Evolutionary conservation across 768 basidiomycete genomes (phyloP), one percentile per base, ranked within the genome.

Genomic region (Imleria badia): DNA sequence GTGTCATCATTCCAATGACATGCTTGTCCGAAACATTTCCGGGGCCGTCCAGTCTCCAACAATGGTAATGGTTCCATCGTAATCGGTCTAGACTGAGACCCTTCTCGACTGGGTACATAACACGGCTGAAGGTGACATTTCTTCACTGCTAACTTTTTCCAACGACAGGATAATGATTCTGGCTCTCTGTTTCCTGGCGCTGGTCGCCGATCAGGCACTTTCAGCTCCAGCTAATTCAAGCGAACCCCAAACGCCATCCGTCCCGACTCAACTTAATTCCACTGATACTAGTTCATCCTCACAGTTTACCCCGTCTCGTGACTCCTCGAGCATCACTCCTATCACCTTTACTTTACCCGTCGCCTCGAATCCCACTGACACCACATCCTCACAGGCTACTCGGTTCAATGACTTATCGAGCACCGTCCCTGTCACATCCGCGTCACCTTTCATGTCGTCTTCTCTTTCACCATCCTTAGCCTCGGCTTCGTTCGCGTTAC

Each of bases 141-240:
- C n/a, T 43, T 40, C 13, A 20, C 17, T 14, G 19, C 36, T 38
- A 6, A 42, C 30, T 23, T 45, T 36, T 23, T 43, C 14, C 19
- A 36, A 41, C 40, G 20, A 19, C 23, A 39, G 23, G 23, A 45
- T 20, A 31, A 67, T 66, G 64, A 7, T 39, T 40, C 6, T 36
- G 5, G 13, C 31, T n/a, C 11, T 59, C 22, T 52, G 19, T 47
- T 17, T 52, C 12, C 39, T 61, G 29, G 66, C 58, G 61, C 64
- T 63, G 58, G 60, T 52, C 53, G 59, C 56, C 34, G 33, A 11
- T 23, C 45, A 29, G 11, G 43, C 42, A 1, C 20, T 53, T 30
- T 54, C 59, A 34, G 56, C 58, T 6, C 66, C 64, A 29, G 40
- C 55, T 14, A 45, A 44, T n/a, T 51, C 53, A 11, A 56, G 34